Evolutionary conservation across 2,329 filamentous ascomycete genomes (phyloP), one percentile per base, ranked within the genome.

Genomic region (Ascochyta rabiei): DNA sequence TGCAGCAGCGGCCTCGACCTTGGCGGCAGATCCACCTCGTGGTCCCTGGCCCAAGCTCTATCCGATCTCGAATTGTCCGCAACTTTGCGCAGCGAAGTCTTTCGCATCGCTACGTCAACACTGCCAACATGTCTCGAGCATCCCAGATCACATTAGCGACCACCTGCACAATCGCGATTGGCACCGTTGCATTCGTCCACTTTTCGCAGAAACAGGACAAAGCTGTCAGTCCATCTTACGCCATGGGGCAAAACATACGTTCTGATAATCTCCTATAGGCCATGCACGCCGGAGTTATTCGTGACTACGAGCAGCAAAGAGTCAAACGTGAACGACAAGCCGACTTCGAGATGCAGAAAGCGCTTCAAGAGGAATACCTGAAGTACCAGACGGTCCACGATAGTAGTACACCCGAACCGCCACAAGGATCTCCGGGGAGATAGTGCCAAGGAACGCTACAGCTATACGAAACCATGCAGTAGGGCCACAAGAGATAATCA

Each of bases 221-320:
- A 81, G 84, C 86, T 61, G 93, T 96, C 81, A 57, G 86, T 79
- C 18, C 19, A 56, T 37, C 53, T 63, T 47, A 51, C 42, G 24
- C 23, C 28, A 46, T 47, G 26, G 10, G 60, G 78, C 24, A 16
- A 21, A 26, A 43, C 47, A 30, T 9, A 15, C 23, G 4, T 15
- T 42, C 61, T 69, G 37, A 68, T 38, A 18, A 24, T 54, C 26
- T 49, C 23, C 28, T 23, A 30, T 59, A 93, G 95, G 90, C 91
- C 53, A 99, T 99, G 95, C 95, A 99, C 71, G 86, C 89, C 63
- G 95, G 95, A 39, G 95, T 99, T 37, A 81, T 98, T 61, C 90
- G 93, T 61, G 95, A 99, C 71, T 89, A 97, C 82, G 93, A 98
- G 72, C 91, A 96, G 71, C 93, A 96, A 74, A 87, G 90, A 40